phyloP scores from a whole-genome alignment of 192 early-diverging fungal genomes.

The Backusella circina region DNA sequence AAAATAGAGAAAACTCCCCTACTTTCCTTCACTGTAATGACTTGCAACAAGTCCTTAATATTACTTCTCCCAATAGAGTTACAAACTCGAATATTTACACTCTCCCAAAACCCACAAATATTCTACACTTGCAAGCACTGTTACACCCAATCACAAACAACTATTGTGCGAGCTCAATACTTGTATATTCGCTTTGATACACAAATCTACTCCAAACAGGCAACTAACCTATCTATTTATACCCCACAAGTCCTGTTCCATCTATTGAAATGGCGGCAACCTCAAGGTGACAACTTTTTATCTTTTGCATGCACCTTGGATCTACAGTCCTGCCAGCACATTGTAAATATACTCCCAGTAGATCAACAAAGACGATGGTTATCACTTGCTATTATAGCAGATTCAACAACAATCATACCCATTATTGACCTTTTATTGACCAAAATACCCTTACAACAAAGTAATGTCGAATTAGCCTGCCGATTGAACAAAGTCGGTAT shows the following conservation, averaged over 20 bases:
- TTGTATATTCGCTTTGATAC: background rate
- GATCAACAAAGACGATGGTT: background rate
- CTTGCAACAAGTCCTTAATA: background rate
- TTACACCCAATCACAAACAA: background rate
- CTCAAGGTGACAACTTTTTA: background rate
- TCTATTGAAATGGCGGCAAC: background rate
- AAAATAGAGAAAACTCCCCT: no score
- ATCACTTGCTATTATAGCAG: background rate
- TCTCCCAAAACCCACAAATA: background rate
- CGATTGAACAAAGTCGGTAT: background rate
- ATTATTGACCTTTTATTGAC: background rate
- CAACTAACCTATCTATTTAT: background rate
- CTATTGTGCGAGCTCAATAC: background rate
- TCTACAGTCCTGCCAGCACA: background rate
- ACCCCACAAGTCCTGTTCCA: background rate
- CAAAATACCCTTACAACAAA: background rate
- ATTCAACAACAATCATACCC: background rate
- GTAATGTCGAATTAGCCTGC: background rate
- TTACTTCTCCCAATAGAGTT: background rate
- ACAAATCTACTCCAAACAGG: background rate
- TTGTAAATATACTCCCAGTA: background rate
- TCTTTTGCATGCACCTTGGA: background rate
- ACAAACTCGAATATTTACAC: background rate
- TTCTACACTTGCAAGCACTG: background rate
- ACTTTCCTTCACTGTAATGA: background rate